Conservation (phyloP, 148 eudicot species). For the Chenopodium berlandieri region DNA sequence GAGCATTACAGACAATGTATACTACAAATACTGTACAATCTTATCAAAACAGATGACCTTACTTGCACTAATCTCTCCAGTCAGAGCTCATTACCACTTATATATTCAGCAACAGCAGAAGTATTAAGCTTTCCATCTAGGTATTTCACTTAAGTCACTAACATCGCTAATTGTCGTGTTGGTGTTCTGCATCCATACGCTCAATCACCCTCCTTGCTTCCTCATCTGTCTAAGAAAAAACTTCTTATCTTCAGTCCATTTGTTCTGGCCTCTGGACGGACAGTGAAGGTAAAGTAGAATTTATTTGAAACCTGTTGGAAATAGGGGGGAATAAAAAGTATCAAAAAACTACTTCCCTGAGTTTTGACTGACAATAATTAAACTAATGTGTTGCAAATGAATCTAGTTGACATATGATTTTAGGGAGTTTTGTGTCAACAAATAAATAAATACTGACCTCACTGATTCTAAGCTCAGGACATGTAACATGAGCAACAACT, state of each 20-base stretch:
- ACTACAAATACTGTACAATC: neutral
- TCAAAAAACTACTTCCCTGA: neutral
- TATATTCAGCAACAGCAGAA: neutral
- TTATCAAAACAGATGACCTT: neutral
- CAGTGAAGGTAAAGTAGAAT: slow-evolving; percentile 83
- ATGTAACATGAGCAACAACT: slow-evolving; percentile 88
- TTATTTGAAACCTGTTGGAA: slow-evolving; percentile 76
- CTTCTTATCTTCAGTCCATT: slow-evolving; percentile 59
- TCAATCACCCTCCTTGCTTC: slow-evolving; percentile 88
- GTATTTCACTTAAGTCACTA: neutral
- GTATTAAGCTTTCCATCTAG: neutral
- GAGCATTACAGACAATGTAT: neutral
- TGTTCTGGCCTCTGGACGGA: slow-evolving; percentile 48
- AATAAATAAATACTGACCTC: slow-evolving; percentile 45
- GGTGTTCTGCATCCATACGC: slow-evolving; percentile 74
- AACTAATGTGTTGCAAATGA: no score
- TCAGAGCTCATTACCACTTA: neutral
- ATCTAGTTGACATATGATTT: neutral
- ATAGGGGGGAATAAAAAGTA: neutral
- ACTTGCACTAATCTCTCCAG: neutral
- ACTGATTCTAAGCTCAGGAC: slow-evolving; percentile 76
- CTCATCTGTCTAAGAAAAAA: slow-evolving; percentile 86
- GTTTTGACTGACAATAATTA: neutral
- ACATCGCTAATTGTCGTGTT: slow-evolving; percentile 7
- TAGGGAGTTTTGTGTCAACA: neutral